phyloP scores from a whole-genome alignment of 768 basidiomycete species.

The Amyloporia xantha region DNA sequence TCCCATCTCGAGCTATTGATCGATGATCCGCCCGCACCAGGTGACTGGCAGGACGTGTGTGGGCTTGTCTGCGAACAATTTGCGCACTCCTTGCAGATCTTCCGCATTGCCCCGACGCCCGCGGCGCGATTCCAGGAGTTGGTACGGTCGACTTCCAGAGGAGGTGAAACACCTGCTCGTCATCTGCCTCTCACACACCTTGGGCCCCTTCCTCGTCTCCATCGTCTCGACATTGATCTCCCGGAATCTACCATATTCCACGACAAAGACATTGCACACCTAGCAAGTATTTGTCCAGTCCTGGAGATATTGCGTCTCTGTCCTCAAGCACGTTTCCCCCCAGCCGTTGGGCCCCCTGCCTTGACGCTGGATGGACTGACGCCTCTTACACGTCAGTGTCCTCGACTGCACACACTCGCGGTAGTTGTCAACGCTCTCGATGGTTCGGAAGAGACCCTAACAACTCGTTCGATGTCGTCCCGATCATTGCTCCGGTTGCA shows the following conservation, averaged over 20 bases:
- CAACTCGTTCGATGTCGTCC: constrained; percentile 46
- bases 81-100: constrained; percentile 47
- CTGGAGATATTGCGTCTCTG: constrained; percentile 65
- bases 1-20: constrained; percentile 68
- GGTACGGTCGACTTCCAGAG: constrained; percentile 65
- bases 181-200: constrained; percentile 59
- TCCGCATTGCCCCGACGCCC: constrained; percentile 59
- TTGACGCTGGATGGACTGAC: constrained; percentile 61
- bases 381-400: constrained; percentile 51
- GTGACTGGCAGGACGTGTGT: constrained; percentile 72
- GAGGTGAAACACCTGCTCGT: constrained; percentile 49
- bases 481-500: constrained; percentile 63
- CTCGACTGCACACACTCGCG: constrained; percentile 55
- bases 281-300: constrained; percentile 59
- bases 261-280: constrained; percentile 48
- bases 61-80: constrained; percentile 57
- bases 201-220: constrained; percentile 43
- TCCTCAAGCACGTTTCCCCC: constrained; percentile 60
- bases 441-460: constrained; percentile 40
- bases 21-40: constrained; percentile 70
- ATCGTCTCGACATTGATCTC: constrained; percentile 69
- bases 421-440: constrained; percentile 56
- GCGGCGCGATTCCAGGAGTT: constrained; percentile 78
- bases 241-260: constrained; percentile 68
- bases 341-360: constrained; percentile 42